Base-by-base conservation (phyloP, 1,139 yeast species). In the Yamadazyma trypodendri region DNA sequence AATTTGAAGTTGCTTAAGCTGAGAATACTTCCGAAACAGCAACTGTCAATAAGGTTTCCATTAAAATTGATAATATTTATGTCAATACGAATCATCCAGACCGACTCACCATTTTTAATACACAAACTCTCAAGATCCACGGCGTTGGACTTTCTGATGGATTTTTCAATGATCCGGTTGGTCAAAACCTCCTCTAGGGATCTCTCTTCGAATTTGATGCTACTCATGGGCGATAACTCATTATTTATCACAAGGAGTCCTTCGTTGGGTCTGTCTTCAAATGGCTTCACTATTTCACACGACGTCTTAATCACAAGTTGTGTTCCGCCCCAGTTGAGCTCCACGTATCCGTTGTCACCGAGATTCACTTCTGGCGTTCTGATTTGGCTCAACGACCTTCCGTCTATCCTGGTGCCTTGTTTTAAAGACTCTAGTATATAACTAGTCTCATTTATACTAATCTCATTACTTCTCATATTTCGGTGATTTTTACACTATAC, bases 251-350 rank as follows among this genome's bases (percentile, higher is more conserved):
- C 68, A 56, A 92, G 89, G 3, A 85, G 59, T 1, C 98, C 98
- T 61, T 94, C 98, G 55, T 87, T 90, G 1, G 97, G 97, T 36
- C 96, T 72, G 50, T 90, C 96, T 39, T 88, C 96, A 49, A 75
- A 84, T 0, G 98, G 98, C 43, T 77, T 75, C 8, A 79, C 73
- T n/a, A 94, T 81, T 40, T 79, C 83, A 15, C 95, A 85, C 17
- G 92, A 81, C 2, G 90, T 81, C 41, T 92, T 74, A 12, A 84
- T 92, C 2, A 86, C 80, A 4, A 92, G 77, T 50, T 75, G 68
- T 3, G 96, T 87, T 21, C 73, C 64, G 1, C 97, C 97, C 59
- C 90, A 71, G 24, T 64, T 63, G 9, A 90, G 79, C 48, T 86
- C 88, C 12, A 84, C 94, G 50, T 80, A 85, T 8, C 98, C 98